Percentiles rank a stretch among this genome's conserved stretches.
These are phyloP conservation scores for Xylaria scruposa DNA, from an alignment of 495 filamentous ascomycete species.

Conservation along the genomic window DNA sequence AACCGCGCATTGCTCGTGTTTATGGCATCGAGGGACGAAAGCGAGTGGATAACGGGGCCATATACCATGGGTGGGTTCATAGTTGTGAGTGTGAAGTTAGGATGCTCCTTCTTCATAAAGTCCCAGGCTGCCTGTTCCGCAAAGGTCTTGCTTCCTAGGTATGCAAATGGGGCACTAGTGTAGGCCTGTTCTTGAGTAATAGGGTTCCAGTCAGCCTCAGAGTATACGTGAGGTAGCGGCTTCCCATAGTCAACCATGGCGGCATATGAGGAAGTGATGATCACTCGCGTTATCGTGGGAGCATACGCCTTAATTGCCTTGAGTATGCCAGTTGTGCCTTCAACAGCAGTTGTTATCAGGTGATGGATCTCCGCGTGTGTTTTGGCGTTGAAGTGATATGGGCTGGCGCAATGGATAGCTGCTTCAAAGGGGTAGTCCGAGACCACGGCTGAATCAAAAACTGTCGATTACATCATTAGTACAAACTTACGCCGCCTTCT, in stretches of 20 bases:
- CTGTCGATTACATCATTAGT: not conserved
- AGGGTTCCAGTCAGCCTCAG: conserved; percentile 48
- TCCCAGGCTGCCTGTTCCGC: not conserved
- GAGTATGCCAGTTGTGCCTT: conserved; percentile 51
- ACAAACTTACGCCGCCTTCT: not conserved
- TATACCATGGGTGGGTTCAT: too few relatives aligned
- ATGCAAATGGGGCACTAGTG: conserved; percentile 34
- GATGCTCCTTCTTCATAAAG: too few relatives aligned
- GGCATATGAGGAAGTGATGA: conserved; percentile 54
- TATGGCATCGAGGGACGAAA: too few relatives aligned
- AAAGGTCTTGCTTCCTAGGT: conserved; percentile 42
- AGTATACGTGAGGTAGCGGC: conserved; percentile 45
- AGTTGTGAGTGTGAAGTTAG: too few relatives aligned
- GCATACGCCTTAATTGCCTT: conserved; percentile 43
- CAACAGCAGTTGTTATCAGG: conserved; percentile 47
- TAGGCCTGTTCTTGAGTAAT: conserved; percentile 46
- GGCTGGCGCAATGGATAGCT: conserved; percentile 55
- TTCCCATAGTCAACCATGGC: conserved; percentile 47
- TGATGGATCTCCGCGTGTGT: too few relatives aligned
- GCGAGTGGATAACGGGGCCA: too few relatives aligned
- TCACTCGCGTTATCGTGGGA: conserved; percentile 47
- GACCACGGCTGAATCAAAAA: conserved; percentile 34
- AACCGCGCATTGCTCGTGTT: too few relatives aligned
- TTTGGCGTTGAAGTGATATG: conserved; percentile 46
- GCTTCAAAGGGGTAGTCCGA: conserved; percentile 43